phyloP scores from a whole-genome alignment of 257 asterid species.

The Fraxinus pennsylvanica region DNA sequence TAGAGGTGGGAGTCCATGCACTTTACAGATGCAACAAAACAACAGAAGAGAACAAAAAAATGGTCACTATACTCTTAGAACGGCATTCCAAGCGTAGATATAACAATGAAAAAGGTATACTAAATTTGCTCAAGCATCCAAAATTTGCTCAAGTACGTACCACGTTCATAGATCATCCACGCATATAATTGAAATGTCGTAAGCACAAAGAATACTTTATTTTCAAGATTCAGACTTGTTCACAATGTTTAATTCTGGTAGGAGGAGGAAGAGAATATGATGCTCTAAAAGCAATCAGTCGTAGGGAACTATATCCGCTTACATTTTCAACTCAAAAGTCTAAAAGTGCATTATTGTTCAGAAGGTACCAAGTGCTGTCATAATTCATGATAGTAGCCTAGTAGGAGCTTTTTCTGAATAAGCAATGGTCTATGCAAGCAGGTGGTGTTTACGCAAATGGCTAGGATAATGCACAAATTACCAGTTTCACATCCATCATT shows the following conservation, averaged over 20 bases:
- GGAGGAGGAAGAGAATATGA: not conserved
- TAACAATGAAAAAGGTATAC: not conserved
- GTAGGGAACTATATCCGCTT: not conserved
- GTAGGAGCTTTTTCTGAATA: not conserved
- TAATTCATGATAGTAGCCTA: not conserved
- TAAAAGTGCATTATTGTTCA: not conserved
- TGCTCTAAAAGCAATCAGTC: not conserved
- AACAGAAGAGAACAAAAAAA: not conserved
- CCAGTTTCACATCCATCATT: not conserved
- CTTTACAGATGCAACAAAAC: not conserved
- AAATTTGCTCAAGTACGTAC: not conserved
- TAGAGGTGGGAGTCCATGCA: not conserved
- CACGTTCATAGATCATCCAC: not conserved
- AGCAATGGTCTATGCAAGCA: not conserved
- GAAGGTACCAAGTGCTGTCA: not conserved
- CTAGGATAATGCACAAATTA: not conserved
- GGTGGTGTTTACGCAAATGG: not conserved
- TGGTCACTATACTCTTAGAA: not conserved
- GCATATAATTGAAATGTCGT: not conserved
- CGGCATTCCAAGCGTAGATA: not conserved
- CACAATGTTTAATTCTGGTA: not conserved
- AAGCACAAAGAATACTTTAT: not conserved
- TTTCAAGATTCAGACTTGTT: not conserved
- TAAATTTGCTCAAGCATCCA: not conserved
- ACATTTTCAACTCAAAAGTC: not conserved